Evolutionary conservation across 805 yeast species (phyloP).

Genomic region (Pichia scutulata): DNA sequence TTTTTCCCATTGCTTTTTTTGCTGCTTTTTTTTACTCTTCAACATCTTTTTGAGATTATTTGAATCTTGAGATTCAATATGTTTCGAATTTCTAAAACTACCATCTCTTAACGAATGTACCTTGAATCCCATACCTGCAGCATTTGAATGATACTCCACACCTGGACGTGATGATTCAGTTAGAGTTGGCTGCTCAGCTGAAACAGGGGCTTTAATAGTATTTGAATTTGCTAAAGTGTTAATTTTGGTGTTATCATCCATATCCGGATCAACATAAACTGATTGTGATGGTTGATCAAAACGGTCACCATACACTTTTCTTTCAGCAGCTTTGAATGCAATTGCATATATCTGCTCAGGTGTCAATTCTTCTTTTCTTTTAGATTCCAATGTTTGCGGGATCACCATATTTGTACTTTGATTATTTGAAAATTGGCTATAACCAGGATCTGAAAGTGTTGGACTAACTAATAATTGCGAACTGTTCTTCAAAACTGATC

Average conservation of each 20-base stretch:
- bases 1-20: conserved; percentile 17
- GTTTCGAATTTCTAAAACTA: conserved; percentile 9
- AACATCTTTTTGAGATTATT: conserved; percentile 15
- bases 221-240: conserved; percentile 20
- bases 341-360: conserved; percentile 47
- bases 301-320: conserved; percentile 44
- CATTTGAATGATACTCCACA: conserved; percentile 21
- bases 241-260: conserved; percentile 22
- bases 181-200: not conserved
- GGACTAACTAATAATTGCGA: conserved; percentile 3
- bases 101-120: conserved; percentile 25
- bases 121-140: conserved; percentile 24
- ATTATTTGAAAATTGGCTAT: not conserved
- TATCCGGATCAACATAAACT: not conserved
- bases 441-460: not conserved
- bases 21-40: conserved; percentile 20
- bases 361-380: conserved; percentile 17
- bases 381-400: not conserved
- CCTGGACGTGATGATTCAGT: conserved; percentile 4
- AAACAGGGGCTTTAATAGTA: not conserved
- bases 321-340: conserved; percentile 50
- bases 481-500: conserved; percentile 8
- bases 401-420: not conserved
- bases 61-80: conserved; percentile 1
- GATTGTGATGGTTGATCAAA: not conserved